Evolutionary conservation across 163 green algal species (phyloP), one percentile per base, ranked within the genome.

Genomic region (Scenedesmus sp.): DNA sequence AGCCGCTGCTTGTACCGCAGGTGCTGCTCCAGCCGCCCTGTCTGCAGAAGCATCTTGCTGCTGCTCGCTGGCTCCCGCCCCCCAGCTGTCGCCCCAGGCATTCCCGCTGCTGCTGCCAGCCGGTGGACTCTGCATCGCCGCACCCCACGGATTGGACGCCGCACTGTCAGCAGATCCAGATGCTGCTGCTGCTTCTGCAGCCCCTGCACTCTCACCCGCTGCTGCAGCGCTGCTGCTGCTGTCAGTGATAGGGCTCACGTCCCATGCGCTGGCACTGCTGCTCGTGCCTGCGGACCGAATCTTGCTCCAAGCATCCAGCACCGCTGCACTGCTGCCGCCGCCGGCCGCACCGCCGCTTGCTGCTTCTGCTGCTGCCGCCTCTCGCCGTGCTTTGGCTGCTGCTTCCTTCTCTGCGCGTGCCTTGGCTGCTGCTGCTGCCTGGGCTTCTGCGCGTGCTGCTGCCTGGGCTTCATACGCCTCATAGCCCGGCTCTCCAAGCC

Each of bases 381-480:
- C 13, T 12, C 81, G 82, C 9, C 61, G 30, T n/a, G 68, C 68
- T 43, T n/a, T 33, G 15, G 85, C 85, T 89, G 40, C 85, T 83
- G 85, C 59, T 33, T 53, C 59, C 40, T 42, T 82, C 24, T 51
- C 82, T 78, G 49, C 82, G 30, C 49, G 49, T 20, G 82, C 82
- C 43, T 56, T 61, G n/a, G 82, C 82, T 51, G 82, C 82, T 87
- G 82, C 51, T 87, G 53, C 49, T 78, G n/a, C 49, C 56, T 87
- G 49, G 16, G 56, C 49, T 12, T 78, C 82, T 87, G 49, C 51
- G 22, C 26, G 16, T 61, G 43, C 79, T 70, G 86, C 51, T 72
- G 53, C 51, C 22, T 43, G 24, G 59, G 53, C 46, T 24, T 4
- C n/a, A 20, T 85, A 85, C n/a, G 33, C 79, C 9, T 86, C 42